Base-by-base conservation (phyloP, 768 basidiomycete species). In the Collybiopsis luxurians region DNA sequence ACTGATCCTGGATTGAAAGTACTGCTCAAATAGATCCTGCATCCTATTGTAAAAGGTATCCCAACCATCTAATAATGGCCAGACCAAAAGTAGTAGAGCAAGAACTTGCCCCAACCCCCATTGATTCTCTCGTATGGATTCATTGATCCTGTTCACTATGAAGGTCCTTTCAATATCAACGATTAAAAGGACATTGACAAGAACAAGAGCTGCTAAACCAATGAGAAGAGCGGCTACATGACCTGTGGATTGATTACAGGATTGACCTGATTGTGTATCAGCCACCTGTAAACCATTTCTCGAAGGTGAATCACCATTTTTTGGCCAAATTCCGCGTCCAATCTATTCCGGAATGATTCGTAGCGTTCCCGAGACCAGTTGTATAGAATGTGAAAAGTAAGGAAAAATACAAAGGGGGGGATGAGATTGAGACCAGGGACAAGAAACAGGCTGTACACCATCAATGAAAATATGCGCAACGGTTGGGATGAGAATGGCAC, bases 41-140 rank as follows among this genome's bases (percentile, higher is more conserved):
- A 34, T 5, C 5, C 13, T 34, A 34, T 34, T 13, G 13, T 34
- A 6, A 13, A 34, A 34, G 5, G 31, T 13, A 34, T 34, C 13
- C 31, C 31, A 34, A 34, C 6, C 31, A 17, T 42, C 40, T 6
- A 64, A 60, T 3, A 67, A 19, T n/a, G 66, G 66, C 1, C 65
- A 31, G 13, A 65, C 28, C 2, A 67, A 42, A n/a, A 67, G 53
- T n/a, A 64, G 44, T 4, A 67, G 34, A 17, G 66, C 64, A 13
- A 67, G 60, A 5, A 53, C 60, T 42, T 67, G 66, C 0, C 64
- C 64, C 36, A 66, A 64, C 7, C 38, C 39, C 65, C 66, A 66
- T 1, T 44, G 23, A 17, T n/a, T 5, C 19, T 65, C 62, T 4
- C 52, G 57, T 1, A 27, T 1, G 13, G 12, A 11, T 19, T 3